Evolutionary conservation across 352 stramenopile species (phyloP), one percentile per base, ranked within the genome.

Genomic region (Bremia lactucae): DNA sequence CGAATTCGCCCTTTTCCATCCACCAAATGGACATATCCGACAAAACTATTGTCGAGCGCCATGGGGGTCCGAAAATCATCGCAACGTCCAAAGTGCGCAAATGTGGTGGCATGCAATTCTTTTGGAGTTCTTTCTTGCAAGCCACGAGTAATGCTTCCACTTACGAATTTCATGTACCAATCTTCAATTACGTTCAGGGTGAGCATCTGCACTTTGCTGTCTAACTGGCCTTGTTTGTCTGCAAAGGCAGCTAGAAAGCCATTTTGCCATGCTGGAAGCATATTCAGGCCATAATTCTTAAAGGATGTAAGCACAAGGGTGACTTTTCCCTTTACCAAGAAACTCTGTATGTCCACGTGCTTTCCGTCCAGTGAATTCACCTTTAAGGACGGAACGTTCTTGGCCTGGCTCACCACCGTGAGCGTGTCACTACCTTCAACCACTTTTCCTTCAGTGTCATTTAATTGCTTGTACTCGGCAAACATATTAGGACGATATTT

Each of bases 401-500:
- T 54, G 4, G 77, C 74, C 23, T 88, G 82, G 44, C 37, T 55
- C 21, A 90, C 75, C 1, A 71, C 49, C 1, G 81, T 50, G 25
- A 89, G 68, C 47, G 65, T 48, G 31, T 70, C 55, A 14, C 59
- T 45, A 0, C 72, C 78, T 20, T 70, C 66, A 6, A 75, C 39
- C 19, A 87, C 63, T 57, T 92, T 92, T 18, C 80, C 80, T 31
- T 83, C 64, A 31, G 72, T 92, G 52, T 92, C 80, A 59, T 92
- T 92, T 49, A 87, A 77, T 58, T 85, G 65, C 61, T 92, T 92
- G 59, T 90, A 89, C 62, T 92, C 80, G 39, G 62, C 75, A 39
- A 92, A 89, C 67, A 88, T 88, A 42, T 92, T 87, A 42, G 80
- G 80, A 1, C 77, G 60, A 59, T 92, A 92, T 55, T 88, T 84